Evolutionary conservation across 192 early-diverging fungal genomes (phyloP).

Genomic region (Podila epigama): DNA sequence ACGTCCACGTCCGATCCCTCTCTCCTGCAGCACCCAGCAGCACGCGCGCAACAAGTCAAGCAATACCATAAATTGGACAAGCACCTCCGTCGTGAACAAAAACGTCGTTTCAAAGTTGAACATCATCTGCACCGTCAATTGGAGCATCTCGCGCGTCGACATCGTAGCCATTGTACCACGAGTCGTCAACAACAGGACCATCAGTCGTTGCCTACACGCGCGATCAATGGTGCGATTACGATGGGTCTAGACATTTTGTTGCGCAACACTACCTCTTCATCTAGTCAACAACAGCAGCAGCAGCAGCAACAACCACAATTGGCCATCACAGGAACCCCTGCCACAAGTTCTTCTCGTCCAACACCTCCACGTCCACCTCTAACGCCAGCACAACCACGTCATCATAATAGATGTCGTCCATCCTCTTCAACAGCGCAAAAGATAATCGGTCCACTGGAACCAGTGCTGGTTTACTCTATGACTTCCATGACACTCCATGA

Average conservation of each 20-base stretch:
- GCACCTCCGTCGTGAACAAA: background rate
- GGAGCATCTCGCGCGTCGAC: background rate
- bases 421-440: background rate
- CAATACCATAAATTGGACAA: background rate
- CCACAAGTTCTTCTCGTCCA: background rate
- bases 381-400: background rate
- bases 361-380: background rate
- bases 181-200: background rate
- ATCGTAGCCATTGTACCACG: too few species aligned
- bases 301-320: background rate
- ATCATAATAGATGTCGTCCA: background rate
- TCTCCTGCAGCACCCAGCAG: too few species aligned
- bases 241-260: background rate
- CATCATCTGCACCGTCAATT: background rate
- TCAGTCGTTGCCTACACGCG: background rate
- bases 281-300: too few species aligned
- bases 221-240: background rate
- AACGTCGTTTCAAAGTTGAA: background rate
- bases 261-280: background rate
- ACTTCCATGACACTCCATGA: slow-evolving; percentile 1
- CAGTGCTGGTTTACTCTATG: slow-evolving; percentile 19
- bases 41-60: too few species aligned
- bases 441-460: slow-evolving; percentile 5
- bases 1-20: too few species aligned
- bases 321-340: background rate